Conservation (phyloP, 2,329 filamentous ascomycete species). For the Xylaria arbuscula region DNA sequence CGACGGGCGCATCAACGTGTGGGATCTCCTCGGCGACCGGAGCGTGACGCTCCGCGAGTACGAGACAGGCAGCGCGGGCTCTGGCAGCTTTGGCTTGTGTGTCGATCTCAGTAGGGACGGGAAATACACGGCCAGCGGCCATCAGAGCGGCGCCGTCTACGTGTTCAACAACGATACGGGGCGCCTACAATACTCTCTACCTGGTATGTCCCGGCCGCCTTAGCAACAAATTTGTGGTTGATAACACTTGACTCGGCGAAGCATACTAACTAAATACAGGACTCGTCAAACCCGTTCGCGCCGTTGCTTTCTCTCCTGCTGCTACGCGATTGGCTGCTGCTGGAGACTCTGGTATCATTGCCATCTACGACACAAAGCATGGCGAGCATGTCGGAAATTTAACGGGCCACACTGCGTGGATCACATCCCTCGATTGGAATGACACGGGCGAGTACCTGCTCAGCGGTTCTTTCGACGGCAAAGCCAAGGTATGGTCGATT, state of each 20-base stretch:
- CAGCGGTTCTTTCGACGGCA: slow-evolving; percentile 89
- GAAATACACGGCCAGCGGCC: slow-evolving; percentile 87
- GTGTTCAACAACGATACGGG: slow-evolving; percentile 94
- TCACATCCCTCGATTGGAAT: slow-evolving; percentile 92
- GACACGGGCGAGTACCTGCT: slow-evolving; percentile 91
- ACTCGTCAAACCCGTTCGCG: slow-evolving; percentile 85
- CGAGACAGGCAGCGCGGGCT: slow-evolving; percentile 76
- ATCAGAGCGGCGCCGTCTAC: slow-evolving; percentile 92
- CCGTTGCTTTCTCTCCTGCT: slow-evolving; percentile 87
- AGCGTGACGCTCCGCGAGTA: slow-evolving; percentile 79
- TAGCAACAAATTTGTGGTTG: not conserved
- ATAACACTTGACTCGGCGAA: slow-evolving; percentile 25
- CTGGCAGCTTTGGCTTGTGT: slow-evolving; percentile 89
- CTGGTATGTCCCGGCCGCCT: slow-evolving; percentile 63
- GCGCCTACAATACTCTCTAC: slow-evolving; percentile 84
- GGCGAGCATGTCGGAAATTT: slow-evolving; percentile 93
- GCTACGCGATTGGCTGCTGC: slow-evolving; percentile 87
- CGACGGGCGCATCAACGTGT: slow-evolving; percentile 89
- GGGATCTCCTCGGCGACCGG: slow-evolving; percentile 72
- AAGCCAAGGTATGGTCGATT: slow-evolving; percentile 95
- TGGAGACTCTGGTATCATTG: slow-evolving; percentile 88
- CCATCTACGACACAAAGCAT: slow-evolving; percentile 89
- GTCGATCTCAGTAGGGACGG: slow-evolving; percentile 85
- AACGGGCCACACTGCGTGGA: slow-evolving; percentile 78
- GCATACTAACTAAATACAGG: slow-evolving; percentile 60